Evolutionary conservation across 306 rosid species (phyloP).

Genomic region (Corylus heterophylla): DNA sequence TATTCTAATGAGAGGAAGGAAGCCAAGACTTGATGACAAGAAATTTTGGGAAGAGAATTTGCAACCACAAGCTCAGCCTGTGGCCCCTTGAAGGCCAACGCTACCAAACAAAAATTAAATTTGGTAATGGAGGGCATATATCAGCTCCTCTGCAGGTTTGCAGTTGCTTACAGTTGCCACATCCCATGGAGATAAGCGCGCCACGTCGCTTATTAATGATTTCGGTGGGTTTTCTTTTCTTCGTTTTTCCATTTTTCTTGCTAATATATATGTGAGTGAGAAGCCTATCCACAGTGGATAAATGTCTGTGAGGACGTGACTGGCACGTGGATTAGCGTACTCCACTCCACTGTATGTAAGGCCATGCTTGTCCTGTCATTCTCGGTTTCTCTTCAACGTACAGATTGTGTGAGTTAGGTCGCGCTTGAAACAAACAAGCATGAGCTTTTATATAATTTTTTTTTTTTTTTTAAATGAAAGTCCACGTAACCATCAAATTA

Average conservation of each 20-base stretch:
- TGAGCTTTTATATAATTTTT: too few relatives aligned
- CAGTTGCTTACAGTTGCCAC: background rate
- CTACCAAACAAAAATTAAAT: slow-evolving; percentile 25
- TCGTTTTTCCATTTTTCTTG: background rate
- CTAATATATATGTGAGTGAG: background rate
- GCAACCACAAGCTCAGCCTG: slow-evolving; percentile 57
- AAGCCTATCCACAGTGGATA: background rate
- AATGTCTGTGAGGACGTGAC: background rate
- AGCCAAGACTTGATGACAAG: slow-evolving; percentile 6
- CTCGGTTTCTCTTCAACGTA: too few relatives aligned
- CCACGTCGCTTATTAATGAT: background rate
- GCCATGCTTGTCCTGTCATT: background rate
- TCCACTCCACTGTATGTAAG: background rate
- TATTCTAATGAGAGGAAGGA: background rate
- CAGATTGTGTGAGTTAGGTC: too few relatives aligned
- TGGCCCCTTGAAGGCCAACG: slow-evolving; percentile 65
- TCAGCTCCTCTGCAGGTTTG: background rate
- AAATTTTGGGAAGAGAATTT: slow-evolving; percentile 18
- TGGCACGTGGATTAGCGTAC: background rate
- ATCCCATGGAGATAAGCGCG: background rate
- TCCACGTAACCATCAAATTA: too few relatives aligned
- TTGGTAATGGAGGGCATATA: background rate
- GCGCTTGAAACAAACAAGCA: too few relatives aligned
- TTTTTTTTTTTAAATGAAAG: too few relatives aligned
- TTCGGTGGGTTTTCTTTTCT: background rate